Base-by-base conservation (phyloP, 2,329 filamentous ascomycete species). In the Curvularia hawaiiensis region DNA sequence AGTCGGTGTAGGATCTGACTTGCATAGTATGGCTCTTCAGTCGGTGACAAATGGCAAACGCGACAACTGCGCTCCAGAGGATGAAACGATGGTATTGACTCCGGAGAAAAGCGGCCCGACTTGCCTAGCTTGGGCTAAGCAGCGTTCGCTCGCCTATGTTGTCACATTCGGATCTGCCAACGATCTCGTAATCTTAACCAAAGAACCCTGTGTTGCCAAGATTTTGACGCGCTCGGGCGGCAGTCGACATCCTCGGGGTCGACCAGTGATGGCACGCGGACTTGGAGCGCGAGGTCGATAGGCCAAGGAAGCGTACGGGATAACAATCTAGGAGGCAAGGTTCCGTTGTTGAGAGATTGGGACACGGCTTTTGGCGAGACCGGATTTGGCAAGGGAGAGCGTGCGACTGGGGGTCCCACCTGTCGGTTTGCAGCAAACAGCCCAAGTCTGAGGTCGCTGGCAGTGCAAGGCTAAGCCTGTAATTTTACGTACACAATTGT, bases 131-230 rank as follows among this genome's bases (percentile, higher is more conserved):
- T 49, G 48, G 47, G 44, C 47, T 49, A 47, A 44, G 48, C 33
- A 44, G 11, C 18, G 60, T 58, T 39, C 28, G 46, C 54, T 41
- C 50, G 39, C 22, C 28, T 48, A 35, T 41, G 50, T 53, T 53
- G 54, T 66, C 64, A 69, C 64, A 69, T 62, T 67, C 61, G 57
- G 62, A 64, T 63, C 62, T 55, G 45, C 40, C 51, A 60, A 54
- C 33, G 58, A 63, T 69, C 64, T 68, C 62, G 66, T 66, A 69
- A 69, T 61, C 61, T 41, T 56, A 65, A 63, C 55, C 50, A 54
- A 49, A 57, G 53, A 60, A 40, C 53, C 41, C 50, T 58, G 62
- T 54, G 58, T 24, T 50, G n/a, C 54, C 31, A n/a, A n/a, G 39
- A 35, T 40, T 40, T 49, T 38, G 50, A 57, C 14, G 48, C 44